A percentile compares a stretch with the other conserved stretches of the same genome.
These are phyloP conservation scores for Drosera spatulata DNA, from an alignment of 179 eudicot species.

Conservation along the genomic window DNA sequence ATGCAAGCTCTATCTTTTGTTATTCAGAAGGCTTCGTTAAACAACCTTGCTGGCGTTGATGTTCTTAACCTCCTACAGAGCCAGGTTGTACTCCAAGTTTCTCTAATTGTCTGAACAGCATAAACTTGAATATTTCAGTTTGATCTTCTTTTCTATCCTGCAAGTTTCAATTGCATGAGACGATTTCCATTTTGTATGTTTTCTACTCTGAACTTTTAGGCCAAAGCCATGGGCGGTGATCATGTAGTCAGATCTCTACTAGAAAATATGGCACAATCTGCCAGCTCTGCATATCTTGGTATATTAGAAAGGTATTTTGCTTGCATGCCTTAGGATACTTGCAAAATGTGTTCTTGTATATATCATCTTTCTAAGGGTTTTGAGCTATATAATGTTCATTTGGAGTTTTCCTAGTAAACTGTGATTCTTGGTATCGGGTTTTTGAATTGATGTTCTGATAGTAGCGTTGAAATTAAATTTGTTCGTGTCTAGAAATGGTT, in stretches of 20 bases:
- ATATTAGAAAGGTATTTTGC: slow-evolving; percentile 74
- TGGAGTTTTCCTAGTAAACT: no score
- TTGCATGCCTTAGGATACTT: background rate
- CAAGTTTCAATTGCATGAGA: background rate
- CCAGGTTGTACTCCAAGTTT: slow-evolving; percentile 39
- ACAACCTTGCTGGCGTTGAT: slow-evolving; percentile 59
- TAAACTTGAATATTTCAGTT: no score
- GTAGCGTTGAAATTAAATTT: no score
- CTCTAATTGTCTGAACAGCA: background rate
- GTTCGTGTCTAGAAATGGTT: no score
- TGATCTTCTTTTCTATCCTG: no score
- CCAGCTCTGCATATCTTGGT: slow-evolving; percentile 86
- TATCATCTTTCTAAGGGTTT: no score
- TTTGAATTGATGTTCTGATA: no score
- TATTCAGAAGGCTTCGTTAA: slow-evolving; percentile 56
- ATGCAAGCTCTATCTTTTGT: slow-evolving; percentile 84
- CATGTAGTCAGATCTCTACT: slow-evolving; percentile 77
- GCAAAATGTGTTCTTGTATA: no score
- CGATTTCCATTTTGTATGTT: background rate
- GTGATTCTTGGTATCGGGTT: no score
- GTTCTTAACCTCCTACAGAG: slow-evolving; percentile 92
- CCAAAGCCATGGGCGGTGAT: slow-evolving; percentile 97
- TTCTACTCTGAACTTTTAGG: slow-evolving; percentile 32
- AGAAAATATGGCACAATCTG: slow-evolving; percentile 79
- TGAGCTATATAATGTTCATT: no score